phyloP scores from a whole-genome alignment of 345 rosid species.

The Capsella bursapastoris region DNA sequence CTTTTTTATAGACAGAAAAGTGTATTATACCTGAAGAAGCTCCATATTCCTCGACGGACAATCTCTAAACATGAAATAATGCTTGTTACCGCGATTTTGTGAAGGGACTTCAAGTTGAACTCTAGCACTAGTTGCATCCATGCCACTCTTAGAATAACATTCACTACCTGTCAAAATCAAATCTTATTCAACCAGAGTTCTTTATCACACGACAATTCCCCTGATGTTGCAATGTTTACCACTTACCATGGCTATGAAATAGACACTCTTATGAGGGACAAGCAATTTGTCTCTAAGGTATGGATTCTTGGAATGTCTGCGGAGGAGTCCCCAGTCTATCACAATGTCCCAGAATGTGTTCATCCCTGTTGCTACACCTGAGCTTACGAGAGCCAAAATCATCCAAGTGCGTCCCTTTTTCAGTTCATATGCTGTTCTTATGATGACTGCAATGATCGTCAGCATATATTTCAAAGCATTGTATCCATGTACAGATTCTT shows the following conservation, averaged over 20 bases:
- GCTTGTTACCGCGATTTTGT: constrained; percentile 53
- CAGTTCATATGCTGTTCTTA: constrained; percentile 63
- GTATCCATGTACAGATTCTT: constrained; percentile 57
- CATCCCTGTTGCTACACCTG: constrained; percentile 53
- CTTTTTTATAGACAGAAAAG: neutral
- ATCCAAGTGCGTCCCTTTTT: constrained; percentile 62
- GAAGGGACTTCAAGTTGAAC: constrained; percentile 52
- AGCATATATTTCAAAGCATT: constrained; percentile 65
- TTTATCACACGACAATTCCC: neutral
- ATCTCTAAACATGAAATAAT: constrained; percentile 66
- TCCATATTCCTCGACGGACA: constrained; percentile 73
- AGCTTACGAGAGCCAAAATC: constrained; percentile 66
- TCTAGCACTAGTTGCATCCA: constrained; percentile 75
- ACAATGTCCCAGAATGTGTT: constrained; percentile 76
- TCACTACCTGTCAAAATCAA: constrained; percentile 47
- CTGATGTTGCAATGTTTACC: constrained; percentile 3
- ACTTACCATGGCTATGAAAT: constrained; percentile 71
- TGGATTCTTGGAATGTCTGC: constrained; percentile 61
- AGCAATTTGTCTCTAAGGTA: constrained; percentile 68
- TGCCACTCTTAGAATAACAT: constrained; percentile 60
- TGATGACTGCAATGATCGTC: constrained; percentile 65
- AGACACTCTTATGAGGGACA: constrained; percentile 65
- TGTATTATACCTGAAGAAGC: constrained; percentile 70
- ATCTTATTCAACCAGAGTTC: constrained; percentile 4
- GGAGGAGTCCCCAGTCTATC: constrained; percentile 77